phyloP scores from a whole-genome alignment of 2,329 filamentous ascomycete species.

The Pyricularia grisea region DNA sequence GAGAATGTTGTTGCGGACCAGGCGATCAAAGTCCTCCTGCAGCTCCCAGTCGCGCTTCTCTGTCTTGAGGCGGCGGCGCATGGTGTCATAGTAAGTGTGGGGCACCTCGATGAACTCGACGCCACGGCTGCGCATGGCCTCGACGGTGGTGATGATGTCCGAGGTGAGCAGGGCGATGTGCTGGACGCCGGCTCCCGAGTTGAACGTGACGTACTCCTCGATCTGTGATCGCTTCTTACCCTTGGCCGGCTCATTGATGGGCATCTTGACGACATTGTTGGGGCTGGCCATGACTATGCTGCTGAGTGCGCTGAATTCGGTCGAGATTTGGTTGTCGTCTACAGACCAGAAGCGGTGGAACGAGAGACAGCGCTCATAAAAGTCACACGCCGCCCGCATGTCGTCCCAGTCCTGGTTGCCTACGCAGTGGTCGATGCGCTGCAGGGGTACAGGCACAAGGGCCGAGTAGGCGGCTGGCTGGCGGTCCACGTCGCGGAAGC shows the following conservation, averaged over 20 bases:
- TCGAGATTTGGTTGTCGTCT: constrained; percentile 87
- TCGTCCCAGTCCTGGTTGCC: constrained; percentile 95
- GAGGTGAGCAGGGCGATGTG: constrained; percentile 81
- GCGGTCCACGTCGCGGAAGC: constrained; percentile 52
- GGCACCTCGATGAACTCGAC: constrained; percentile 92
- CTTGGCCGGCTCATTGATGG: constrained; percentile 89
- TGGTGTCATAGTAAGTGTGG: constrained; percentile 71
- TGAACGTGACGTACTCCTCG: constrained; percentile 87
- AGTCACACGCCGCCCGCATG: constrained; percentile 58
- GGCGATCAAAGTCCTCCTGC: constrained; percentile 60
- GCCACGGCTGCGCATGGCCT: constrained; percentile 71
- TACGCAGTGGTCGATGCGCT: constrained; percentile 89
- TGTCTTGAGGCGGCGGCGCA: constrained; percentile 63
- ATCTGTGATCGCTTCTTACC: constrained; percentile 92
- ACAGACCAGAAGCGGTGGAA: constrained; percentile 98
- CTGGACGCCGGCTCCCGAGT: constrained; percentile 82
- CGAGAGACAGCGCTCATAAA: constrained; percentile 80
- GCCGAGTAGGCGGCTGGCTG: constrained; percentile 20
- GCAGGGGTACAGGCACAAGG: constrained; percentile 57
- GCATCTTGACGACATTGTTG: constrained; percentile 90
- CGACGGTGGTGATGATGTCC: constrained; percentile 71
- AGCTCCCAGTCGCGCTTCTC: constrained; percentile 53
- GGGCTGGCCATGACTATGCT: constrained; percentile 84
- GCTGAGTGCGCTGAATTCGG: constrained; percentile 81
- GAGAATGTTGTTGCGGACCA: constrained; percentile 73